Evolutionary conservation across 352 stramenopile species (phyloP).

Genomic region (Phytophthora syringae): DNA sequence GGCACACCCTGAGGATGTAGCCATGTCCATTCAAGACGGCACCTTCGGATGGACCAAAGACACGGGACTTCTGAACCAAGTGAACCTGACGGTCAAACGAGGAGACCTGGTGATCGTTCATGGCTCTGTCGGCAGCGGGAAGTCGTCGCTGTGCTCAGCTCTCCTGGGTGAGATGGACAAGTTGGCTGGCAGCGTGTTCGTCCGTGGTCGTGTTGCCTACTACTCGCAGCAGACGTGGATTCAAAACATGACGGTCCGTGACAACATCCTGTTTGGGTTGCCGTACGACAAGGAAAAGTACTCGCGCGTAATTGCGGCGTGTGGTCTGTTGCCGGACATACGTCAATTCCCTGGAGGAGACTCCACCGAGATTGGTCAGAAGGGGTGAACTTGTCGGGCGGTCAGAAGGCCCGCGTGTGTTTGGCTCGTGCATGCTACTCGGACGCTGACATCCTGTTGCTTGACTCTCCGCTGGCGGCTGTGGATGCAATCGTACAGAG

Average conservation of each 20-base stretch:
- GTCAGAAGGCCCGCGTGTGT: constrained; percentile 89
- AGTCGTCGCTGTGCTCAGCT: constrained; percentile 60
- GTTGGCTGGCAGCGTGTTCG: constrained; percentile 37
- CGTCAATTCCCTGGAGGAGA: constrained; percentile 88
- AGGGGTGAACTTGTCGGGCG: constrained; percentile 94
- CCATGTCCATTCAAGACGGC: constrained; percentile 37
- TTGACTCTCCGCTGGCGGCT: constrained; percentile 93
- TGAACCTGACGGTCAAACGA: constrained; percentile 49
- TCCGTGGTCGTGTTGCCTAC: constrained; percentile 61
- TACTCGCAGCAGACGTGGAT: constrained; percentile 93
- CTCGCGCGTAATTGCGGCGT: constrained; percentile 65
- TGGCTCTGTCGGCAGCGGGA: constrained; percentile 55
- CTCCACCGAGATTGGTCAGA: constrained; percentile 94
- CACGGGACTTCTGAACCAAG: constrained; percentile 31
- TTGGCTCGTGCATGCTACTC: constrained; percentile 73
- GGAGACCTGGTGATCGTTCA: constrained; percentile 63
- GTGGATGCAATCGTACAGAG: constrained; percentile 94
- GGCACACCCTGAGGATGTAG: constrained; percentile 13
- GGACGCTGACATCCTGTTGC: constrained; percentile 68
- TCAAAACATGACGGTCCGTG: constrained; percentile 93
- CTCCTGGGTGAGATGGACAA: constrained; percentile 90
- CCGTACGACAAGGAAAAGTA: constrained; percentile 58
- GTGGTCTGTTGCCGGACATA: constrained; percentile 87
- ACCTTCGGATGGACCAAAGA: constrained; percentile 46
- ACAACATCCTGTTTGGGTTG: constrained; percentile 95